phyloP scores from a whole-genome alignment of 805 yeast genomes.

The Wickerhamiella vanderwaltii region DNA sequence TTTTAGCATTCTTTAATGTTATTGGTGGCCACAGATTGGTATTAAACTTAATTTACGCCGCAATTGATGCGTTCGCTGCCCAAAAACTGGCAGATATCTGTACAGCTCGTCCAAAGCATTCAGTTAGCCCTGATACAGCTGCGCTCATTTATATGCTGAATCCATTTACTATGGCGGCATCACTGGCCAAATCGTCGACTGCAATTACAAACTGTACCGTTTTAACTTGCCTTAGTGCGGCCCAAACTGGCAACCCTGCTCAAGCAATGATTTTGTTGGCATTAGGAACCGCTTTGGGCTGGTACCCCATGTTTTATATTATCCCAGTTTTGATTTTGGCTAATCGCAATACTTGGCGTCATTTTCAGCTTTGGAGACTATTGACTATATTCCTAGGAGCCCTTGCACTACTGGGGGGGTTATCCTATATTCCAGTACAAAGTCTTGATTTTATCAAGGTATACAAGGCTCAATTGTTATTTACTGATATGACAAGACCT shows the following conservation, averaged over 20 bases:
- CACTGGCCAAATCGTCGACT: constrained; percentile 56
- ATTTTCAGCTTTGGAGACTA: constrained; percentile 12
- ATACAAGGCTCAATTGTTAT: constrained; percentile 41
- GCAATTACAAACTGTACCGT: constrained; percentile 49
- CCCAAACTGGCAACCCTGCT: constrained; percentile 31
- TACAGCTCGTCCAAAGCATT: constrained; percentile 15
- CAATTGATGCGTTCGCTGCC: constrained; percentile 48
- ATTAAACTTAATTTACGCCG: constrained; percentile 39
- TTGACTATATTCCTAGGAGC: constrained; percentile 14
- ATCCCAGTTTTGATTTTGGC: constrained; percentile 11
- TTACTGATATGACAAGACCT: constrained; percentile 59
- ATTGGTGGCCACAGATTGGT: constrained; percentile 19
- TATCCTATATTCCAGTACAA: constrained; percentile 23
- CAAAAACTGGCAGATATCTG: constrained; percentile 41
- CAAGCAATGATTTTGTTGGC: constrained; percentile 44
- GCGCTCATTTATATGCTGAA: constrained; percentile 62
- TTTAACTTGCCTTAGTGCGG: constrained; percentile 35
- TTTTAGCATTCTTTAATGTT: constrained; percentile 40
- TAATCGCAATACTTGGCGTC: constrained; percentile 9
- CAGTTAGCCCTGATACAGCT: constrained; percentile 34
- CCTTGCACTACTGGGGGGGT: constrained; percentile 16
- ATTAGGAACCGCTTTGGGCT: constrained; percentile 49
- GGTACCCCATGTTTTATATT: constrained; percentile 47
- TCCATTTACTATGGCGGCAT: constrained; percentile 62
- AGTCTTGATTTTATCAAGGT: constrained; percentile 39